Evolutionary conservation across 331 rosid species (phyloP), one percentile per base, ranked within the genome.

Genomic region (Malus hybrid): DNA sequence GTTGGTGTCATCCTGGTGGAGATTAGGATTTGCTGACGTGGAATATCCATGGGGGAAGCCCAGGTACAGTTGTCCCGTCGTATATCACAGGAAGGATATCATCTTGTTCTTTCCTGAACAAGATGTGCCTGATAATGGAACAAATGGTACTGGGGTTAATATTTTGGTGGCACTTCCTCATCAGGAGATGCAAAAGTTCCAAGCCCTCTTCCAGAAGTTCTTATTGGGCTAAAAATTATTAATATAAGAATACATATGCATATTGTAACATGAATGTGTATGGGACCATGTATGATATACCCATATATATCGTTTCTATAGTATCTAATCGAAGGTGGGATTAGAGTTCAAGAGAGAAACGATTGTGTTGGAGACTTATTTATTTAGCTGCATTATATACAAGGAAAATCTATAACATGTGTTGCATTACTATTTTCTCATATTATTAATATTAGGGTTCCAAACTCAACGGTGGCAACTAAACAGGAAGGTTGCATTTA

Each of bases 21-120:
- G 82, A 34, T 79, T 93, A 64, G 94, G 96, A 50, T 86, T 93
- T 80, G 87, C 82, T 22, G 83, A 90, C 24, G 97, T 93, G 75
- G 86, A 88, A 42, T 90, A 84, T 77, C 97, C 97, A 0, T 92
- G 97, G 97, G 93, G 97, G 11, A 92, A 76, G 55, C 97, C 94
- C 2, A 86, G 64, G 83, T 88, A 87, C 65, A 86, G 91, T 52
- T 90, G 97, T 61, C 97, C 97, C 0, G 77, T 88, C 64, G 91
- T 90, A 29, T 69, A 79, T 73, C 90, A 73, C 13, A 73, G 81
- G 73, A 92, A 90, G 83, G 90, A 92, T 56, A 86, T 92, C 71
- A 80, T 92, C 61, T 64, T 92, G 15, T 36, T 90, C 14, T 87
- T 92, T 70, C 92, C 97, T 68, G 86, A 91, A 10, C 44, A 70